Evolutionary conservation across 768 basidiomycete species (phyloP).

Genomic region (Lyophyllum decastes): DNA sequence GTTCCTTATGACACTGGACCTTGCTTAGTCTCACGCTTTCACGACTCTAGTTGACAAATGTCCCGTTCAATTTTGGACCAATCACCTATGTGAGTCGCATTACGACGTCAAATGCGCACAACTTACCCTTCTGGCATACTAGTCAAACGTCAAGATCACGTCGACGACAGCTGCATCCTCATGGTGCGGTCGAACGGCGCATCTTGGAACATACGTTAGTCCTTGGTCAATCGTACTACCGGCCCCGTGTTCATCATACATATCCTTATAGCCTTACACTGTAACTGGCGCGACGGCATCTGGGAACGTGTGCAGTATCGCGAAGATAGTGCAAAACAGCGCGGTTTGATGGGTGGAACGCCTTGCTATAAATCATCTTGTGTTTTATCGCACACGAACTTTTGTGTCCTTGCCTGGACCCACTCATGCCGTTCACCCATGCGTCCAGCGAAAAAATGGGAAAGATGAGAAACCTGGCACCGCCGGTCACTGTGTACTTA

Average conservation of each 20-base stretch:
- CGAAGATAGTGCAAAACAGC: slow-evolving; percentile 23
- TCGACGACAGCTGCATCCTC: slow-evolving; percentile 26
- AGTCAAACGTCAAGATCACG: slow-evolving; percentile 27
- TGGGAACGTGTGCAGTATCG: slow-evolving; percentile 24
- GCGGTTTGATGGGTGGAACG: not conserved
- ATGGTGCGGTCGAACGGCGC: slow-evolving; percentile 25
- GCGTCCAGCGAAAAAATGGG: not conserved
- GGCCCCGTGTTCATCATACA: not conserved
- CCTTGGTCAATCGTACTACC: not conserved
- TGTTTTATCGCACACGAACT: no score
- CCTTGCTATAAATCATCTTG: no score
- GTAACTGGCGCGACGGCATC: slow-evolving; percentile 21
- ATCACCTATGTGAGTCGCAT: slow-evolving; percentile 19
- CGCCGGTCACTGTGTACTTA: not conserved
- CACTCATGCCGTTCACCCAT: not conserved
- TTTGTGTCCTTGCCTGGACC: not conserved
- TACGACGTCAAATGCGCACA: not conserved
- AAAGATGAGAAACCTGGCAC: not conserved
- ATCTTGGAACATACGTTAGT: slow-evolving; percentile 26
- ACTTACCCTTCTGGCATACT: not conserved
- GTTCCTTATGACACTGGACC: not conserved
- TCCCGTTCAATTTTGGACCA: slow-evolving; percentile 28
- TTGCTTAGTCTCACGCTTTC: not conserved
- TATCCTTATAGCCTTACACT: slow-evolving; percentile 20
- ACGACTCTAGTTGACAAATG: slow-evolving; percentile 18